A percentile compares a stretch with the other conserved stretches of the same genome.
Conservation (phyloP, 345 rosid species). For the Sisymbrium irio region DNA sequence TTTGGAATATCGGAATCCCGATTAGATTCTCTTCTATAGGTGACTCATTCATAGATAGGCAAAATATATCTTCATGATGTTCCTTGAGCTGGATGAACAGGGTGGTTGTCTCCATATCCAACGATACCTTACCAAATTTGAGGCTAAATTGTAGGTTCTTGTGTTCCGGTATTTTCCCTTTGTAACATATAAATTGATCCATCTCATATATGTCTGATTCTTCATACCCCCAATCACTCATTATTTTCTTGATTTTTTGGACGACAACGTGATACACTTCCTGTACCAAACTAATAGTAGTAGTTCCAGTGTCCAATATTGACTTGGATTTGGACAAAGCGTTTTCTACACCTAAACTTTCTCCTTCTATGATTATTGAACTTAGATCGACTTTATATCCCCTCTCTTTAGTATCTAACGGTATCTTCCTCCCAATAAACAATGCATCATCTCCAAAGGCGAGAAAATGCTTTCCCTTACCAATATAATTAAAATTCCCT, state of each 20-base stretch:
- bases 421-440: neutral
- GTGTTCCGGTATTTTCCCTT: neutral
- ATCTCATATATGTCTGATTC: too few relatives aligned
- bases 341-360: too few relatives aligned
- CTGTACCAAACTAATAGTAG: neutral
- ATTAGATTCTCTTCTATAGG: neutral
- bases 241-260: neutral
- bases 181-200: neutral
- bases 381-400: neutral
- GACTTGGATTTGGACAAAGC: too few relatives aligned
- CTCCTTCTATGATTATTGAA: neutral
- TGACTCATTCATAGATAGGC: neutral
- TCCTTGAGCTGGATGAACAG: neutral
- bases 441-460: neutral
- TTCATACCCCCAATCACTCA: neutral
- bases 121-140: neutral
- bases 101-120: neutral
- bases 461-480: neutral
- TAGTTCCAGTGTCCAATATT: neutral
- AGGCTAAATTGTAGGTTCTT: neutral
- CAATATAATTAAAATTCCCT: neutral
- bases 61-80: too few relatives aligned
- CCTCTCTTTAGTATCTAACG: neutral
- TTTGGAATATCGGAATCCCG: neutral
- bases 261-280: neutral